These are phyloP conservation scores for Caryopteris hybrid DNA, from an alignment of 305 asterid species.

Conservation along the genomic window DNA sequence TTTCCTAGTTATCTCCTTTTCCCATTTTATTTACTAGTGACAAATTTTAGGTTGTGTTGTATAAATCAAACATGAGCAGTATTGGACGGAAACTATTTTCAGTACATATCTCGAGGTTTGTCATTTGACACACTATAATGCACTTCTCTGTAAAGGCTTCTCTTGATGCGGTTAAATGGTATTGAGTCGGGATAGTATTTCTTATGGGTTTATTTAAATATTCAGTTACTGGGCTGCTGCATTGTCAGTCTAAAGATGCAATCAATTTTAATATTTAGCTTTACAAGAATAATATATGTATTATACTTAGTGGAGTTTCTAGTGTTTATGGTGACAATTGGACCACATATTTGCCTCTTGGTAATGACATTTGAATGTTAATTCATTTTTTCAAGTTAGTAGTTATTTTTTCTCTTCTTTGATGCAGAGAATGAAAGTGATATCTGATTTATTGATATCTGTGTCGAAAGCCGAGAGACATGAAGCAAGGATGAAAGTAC, in stretches of 20 bases:
- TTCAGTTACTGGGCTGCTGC: constrained; percentile 1
- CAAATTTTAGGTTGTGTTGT: background rate
- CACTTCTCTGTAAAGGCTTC: background rate
- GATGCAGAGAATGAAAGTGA: constrained; percentile 79
- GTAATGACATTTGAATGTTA: constrained; percentile 15
- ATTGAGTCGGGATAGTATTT: background rate
- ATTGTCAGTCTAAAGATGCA: background rate
- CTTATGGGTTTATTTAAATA: background rate
- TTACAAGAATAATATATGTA: background rate
- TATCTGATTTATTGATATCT: constrained; percentile 86
- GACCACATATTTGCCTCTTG: background rate
- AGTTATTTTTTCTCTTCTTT: constrained; percentile 14
- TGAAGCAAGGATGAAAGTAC: constrained; percentile 93
- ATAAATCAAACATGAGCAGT: background rate
- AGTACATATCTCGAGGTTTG: background rate
- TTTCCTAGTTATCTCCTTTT: background rate
- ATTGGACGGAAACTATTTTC: background rate
- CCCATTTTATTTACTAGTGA: background rate
- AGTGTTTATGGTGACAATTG: background rate
- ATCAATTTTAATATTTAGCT: background rate
- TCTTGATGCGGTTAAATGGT: constrained; percentile 6
- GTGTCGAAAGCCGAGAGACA: constrained; percentile 96
- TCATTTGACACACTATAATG: background rate
- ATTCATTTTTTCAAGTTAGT: constrained; percentile 15
- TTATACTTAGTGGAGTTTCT: background rate